phyloP scores from a whole-genome alignment of 1,284 basidiomycete species.

The Sanghuangporus baumii region DNA sequence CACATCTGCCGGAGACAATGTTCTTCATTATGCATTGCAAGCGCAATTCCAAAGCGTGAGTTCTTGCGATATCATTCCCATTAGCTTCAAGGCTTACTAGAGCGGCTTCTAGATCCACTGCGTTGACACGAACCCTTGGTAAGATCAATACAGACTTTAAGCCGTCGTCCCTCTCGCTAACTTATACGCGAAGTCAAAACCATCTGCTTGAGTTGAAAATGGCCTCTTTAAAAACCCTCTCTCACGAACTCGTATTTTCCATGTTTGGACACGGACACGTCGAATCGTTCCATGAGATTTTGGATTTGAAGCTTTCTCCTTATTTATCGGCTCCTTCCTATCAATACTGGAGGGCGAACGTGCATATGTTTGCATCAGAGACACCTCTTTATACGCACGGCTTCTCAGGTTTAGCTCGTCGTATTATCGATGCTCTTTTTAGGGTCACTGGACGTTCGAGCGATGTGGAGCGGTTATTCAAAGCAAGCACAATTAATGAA shows the following conservation, averaged over 20 bases:
- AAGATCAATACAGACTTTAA: conserved; percentile 6
- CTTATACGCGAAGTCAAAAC: conserved; percentile 44
- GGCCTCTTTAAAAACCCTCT: conserved; percentile 57
- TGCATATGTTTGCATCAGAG: conserved; percentile 54
- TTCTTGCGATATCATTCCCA: neutral
- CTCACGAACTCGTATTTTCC: conserved; percentile 66
- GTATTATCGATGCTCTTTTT: conserved; percentile 61
- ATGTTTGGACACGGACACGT: conserved; percentile 71
- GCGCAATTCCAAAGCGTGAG: conserved; percentile 44
- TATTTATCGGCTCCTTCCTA: conserved; percentile 71
- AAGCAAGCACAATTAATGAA: conserved; percentile 50
- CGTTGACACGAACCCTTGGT: conserved; percentile 69
- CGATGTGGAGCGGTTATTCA: conserved; percentile 54
- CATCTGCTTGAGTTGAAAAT: conserved; percentile 80
- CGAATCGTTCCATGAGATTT: conserved; percentile 54
- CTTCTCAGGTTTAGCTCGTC: conserved; percentile 69
- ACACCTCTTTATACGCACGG: conserved; percentile 51
- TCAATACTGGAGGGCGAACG: conserved; percentile 74
- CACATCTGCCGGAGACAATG: conserved; percentile 79
- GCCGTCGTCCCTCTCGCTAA: neutral
- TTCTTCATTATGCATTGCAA: conserved; percentile 73
- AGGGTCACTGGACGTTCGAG: conserved; percentile 51
- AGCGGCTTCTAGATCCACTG: conserved; percentile 54
- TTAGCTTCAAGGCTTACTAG: too few species aligned
- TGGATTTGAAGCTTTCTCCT: conserved; percentile 65